phyloP scores from a whole-genome alignment of 2,329 filamentous ascomycete genomes.

The Fusarium chlamydosporum region DNA sequence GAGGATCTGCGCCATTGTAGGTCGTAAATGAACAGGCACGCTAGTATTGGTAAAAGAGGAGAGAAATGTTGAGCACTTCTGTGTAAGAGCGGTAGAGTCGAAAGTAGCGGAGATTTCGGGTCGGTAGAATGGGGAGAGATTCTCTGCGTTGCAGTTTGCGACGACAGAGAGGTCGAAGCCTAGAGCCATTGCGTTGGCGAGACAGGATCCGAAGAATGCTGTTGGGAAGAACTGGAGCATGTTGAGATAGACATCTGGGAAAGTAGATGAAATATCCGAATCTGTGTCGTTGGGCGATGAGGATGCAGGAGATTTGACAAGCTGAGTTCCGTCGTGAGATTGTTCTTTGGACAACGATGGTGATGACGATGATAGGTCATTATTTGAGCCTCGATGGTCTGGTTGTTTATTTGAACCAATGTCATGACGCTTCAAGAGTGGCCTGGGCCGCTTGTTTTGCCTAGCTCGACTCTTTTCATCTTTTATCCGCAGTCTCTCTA shows the following conservation, averaged over 20 bases:
- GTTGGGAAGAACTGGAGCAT: constrained; percentile 37
- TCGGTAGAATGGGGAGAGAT: constrained; percentile 48
- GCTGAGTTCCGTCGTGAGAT: neutral
- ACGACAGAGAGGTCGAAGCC: constrained; percentile 35
- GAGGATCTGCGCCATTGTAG: constrained; percentile 49
- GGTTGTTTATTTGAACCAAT: accelerated
- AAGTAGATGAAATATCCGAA: accelerated
- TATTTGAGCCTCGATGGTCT: too few species aligned
- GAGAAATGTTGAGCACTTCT: neutral
- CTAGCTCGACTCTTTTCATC: neutral
- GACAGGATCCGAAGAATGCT: constrained; percentile 39
- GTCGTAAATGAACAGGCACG: constrained; percentile 43
- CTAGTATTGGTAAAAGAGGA: constrained; percentile 1
- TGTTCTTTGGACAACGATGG: neutral
- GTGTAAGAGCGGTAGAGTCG: constrained; percentile 22
- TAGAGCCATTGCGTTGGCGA: constrained; percentile 44
- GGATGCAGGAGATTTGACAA: neutral
- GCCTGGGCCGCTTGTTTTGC: neutral
- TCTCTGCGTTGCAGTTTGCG: constrained; percentile 27
- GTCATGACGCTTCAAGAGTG: constrained; percentile 4
- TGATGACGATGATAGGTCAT: too few species aligned
- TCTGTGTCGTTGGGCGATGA: neutral
- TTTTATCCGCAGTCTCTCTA: constrained; percentile 6
- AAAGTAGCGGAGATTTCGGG: constrained; percentile 18
- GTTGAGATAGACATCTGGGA: constrained; percentile 37